Conservation (phyloP, 148 eudicot species). For the Rhododendron griersonianum region DNA sequence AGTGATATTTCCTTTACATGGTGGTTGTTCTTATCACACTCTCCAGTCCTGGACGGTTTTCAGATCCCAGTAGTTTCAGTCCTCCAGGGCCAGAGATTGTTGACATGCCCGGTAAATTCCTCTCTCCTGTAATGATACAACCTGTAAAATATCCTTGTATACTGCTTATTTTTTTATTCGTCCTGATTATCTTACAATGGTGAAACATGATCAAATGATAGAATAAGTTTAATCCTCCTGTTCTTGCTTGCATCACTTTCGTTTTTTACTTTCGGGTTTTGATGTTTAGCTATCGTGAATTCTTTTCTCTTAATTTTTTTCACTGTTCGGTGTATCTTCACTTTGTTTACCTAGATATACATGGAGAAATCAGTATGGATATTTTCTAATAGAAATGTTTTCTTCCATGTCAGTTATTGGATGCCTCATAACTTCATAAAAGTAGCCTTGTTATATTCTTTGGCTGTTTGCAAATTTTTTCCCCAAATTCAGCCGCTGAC, state of each 20-base stretch:
- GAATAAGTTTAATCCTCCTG: not conserved
- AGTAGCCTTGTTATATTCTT: not conserved
- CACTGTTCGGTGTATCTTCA: not conserved
- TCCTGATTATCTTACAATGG: not conserved
- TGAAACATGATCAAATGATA: not conserved
- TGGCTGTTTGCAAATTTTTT: not conserved
- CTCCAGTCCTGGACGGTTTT: not conserved
- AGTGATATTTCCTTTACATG: not conserved
- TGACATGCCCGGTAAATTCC: constrained; percentile 10
- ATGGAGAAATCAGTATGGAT: not conserved
- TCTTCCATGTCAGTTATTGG: not conserved
- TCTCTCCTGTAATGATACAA: not conserved
- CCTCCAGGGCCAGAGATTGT: not conserved
- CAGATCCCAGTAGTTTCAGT: not conserved
- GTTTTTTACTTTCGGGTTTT: not conserved
- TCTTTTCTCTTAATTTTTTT: not conserved
- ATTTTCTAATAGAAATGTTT: not conserved
- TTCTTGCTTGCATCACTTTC: not conserved
- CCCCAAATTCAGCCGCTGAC: not conserved
- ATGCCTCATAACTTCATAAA: not conserved
- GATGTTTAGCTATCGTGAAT: not conserved
- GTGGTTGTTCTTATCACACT: not conserved
- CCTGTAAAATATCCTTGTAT: constrained; percentile 1
- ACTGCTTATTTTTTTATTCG: not conserved
- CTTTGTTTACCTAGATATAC: not conserved